Base-by-base conservation (phyloP, 2,329 filamentous ascomycete genomes). In the Knoxdaviesia capensis region DNA sequence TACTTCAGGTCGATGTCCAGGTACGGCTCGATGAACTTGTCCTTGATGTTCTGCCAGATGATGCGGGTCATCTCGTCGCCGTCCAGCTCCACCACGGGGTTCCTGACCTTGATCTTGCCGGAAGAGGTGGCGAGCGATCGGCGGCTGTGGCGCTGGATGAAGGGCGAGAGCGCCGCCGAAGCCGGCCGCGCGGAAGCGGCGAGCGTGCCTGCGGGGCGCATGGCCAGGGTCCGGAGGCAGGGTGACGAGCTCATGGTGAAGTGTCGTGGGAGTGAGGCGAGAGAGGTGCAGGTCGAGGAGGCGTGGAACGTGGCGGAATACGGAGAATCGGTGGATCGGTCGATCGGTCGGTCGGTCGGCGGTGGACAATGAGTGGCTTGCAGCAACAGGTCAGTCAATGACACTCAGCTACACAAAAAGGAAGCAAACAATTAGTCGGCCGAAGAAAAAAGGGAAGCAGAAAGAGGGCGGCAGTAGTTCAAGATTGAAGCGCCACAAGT, bases 41-140 rank as follows among this genome's bases (percentile, higher is more conserved):
- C 83, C 74, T 94, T 94, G 74, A 98, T 98, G 62, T 83, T 78
- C 69, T 94, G 71, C 90, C 90, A 98, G 69, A 98, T 98, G 61
- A 98, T 87, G 55, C 90, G 74, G 54, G 90, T 98, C 90, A 96
- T 96, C 78, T 86, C 76, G 54, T 80, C 76, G 56, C 88, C 88
- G 60, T 96, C 88, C 55, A 96, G 75, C 69, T 96, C 90, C 61
- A 98, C 90, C 59, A 98, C 79, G 50, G 90, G 90, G 65, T 94
- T 96, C 77, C 93, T 87, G 69, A 98, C 90, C 75, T 93, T 90
- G 74, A 96, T 96, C 80, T 96, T 98, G 56, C 73, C 68, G 53
- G 51, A 42, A 51, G 69, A 61, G 47, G 56, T 56, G 44, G 69
- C 66, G 72, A 78, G 75, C 53, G 61, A 68, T 58, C 61, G 59